These are phyloP conservation scores for Nicotiana benthamiana DNA, from an alignment of 257 asterid genomes.

Conservation along the genomic window DNA sequence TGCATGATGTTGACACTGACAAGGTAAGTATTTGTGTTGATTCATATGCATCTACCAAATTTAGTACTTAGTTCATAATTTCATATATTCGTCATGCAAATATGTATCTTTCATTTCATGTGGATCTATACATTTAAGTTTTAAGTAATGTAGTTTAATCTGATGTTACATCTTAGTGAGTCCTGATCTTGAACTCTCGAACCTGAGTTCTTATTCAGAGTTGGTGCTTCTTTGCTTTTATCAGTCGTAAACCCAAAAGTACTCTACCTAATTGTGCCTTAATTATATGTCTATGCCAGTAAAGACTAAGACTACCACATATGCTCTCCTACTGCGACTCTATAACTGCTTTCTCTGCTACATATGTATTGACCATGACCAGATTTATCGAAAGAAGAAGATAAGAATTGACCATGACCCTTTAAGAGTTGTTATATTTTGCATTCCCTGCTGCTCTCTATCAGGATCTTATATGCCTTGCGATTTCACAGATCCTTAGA, in stretches of 20 bases:
- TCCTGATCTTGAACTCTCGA: too few relatives aligned
- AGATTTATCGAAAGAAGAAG: neutral
- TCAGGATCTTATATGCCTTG: neutral
- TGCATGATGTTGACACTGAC: slow-evolving; percentile 58
- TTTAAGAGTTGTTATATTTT: neutral
- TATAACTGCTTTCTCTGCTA: neutral
- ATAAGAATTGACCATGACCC: neutral
- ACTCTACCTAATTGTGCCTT: neutral
- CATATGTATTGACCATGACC: neutral
- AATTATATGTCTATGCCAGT: too few relatives aligned
- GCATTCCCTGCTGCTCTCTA: neutral
- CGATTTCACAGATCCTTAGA: neutral
- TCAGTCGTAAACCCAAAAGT: neutral
- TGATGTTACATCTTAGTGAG: neutral
- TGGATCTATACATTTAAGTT: neutral
- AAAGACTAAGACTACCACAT: neutral
- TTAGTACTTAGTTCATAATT: neutral
- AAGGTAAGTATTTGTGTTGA: slow-evolving; percentile 27
- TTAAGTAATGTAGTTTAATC: neutral
- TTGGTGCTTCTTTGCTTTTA: neutral
- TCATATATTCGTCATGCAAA: neutral
- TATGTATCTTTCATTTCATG: neutral
- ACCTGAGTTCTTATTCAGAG: too few relatives aligned
- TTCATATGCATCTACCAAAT: neutral
- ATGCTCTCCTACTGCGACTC: neutral